A percentile compares a stretch with the other conserved stretches of the same genome.
Conservation (phyloP, 1,284 basidiomycete species). For the Coriolopsis trogii region DNA sequence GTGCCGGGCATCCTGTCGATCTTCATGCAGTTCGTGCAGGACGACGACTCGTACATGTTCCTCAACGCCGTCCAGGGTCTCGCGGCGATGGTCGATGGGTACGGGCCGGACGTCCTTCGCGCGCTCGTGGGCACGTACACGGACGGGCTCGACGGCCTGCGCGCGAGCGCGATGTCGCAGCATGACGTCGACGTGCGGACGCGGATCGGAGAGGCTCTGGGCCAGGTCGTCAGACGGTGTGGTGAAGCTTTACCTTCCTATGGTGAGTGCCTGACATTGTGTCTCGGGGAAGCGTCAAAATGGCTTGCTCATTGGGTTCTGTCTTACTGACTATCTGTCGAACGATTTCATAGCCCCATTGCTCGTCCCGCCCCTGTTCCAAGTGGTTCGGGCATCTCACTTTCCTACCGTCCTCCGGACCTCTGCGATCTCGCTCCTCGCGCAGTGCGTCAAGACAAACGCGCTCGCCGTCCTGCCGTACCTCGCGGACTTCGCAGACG, state of each 20-base stretch:
- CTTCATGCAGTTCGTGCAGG: slow-evolving; percentile 84
- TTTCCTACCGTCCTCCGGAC: slow-evolving; percentile 77
- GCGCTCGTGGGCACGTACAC: slow-evolving; percentile 68
- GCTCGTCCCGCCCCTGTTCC: slow-evolving; percentile 72
- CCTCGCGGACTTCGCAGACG: slow-evolving; percentile 58
- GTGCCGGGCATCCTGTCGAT: slow-evolving; percentile 86
- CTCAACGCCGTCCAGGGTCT: slow-evolving; percentile 92
- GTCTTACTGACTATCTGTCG: too few species aligned
- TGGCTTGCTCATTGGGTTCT: too few species aligned
- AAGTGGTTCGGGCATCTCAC: slow-evolving; percentile 56
- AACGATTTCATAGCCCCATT: slow-evolving; percentile 53
- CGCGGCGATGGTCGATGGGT: slow-evolving; percentile 77
- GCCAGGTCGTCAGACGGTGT: slow-evolving; percentile 75
- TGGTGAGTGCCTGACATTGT: slow-evolving; percentile 53
- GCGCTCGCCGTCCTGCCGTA: slow-evolving; percentile 67
- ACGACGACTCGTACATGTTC: slow-evolving; percentile 95
- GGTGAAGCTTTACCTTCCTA: slow-evolving; percentile 73
- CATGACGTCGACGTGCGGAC: slow-evolving; percentile 78
- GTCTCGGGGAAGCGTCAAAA: too few species aligned
- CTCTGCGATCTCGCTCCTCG: slow-evolving; percentile 83
- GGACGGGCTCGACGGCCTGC: slow-evolving; percentile 52
- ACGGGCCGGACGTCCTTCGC: slow-evolving; percentile 74
- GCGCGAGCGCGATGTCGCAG: slow-evolving; percentile 50
- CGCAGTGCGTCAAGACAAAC: slow-evolving; percentile 70
- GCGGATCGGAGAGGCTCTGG: slow-evolving; percentile 89